Conservation (phyloP, 345 rosid species). For the Brassica cretica region DNA sequence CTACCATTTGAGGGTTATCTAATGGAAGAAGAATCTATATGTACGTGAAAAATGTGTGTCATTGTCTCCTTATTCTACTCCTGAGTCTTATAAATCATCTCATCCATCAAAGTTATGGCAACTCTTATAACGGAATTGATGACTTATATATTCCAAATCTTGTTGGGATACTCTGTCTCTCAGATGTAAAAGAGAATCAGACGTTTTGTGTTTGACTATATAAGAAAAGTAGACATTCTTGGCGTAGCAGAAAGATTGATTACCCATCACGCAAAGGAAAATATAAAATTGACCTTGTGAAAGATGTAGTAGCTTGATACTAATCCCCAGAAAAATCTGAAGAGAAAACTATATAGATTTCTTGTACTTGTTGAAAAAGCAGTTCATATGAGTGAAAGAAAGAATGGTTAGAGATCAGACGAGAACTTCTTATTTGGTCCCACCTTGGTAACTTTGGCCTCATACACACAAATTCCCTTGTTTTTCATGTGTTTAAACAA, state of each 20-base stretch:
- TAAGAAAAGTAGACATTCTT: slow-evolving; percentile 36
- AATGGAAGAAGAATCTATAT: slow-evolving; percentile 43
- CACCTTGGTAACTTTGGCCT: slow-evolving; percentile 25
- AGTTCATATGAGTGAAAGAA: slow-evolving; percentile 21
- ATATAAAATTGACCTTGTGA: slow-evolving; percentile 34
- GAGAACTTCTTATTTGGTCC: slow-evolving; percentile 37
- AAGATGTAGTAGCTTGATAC: slow-evolving; percentile 23
- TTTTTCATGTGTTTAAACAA: neutral
- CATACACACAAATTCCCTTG: neutral
- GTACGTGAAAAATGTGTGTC: slow-evolving; percentile 15
- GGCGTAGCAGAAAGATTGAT: slow-evolving; percentile 40
- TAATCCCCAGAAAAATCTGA: slow-evolving; percentile 33
- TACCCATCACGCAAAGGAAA: slow-evolving; percentile 41
- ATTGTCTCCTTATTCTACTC: slow-evolving; percentile 27
- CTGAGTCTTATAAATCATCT: neutral
- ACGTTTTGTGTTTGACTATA: slow-evolving; percentile 7
- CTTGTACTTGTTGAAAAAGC: slow-evolving; percentile 39
- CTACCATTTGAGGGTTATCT: slow-evolving; percentile 33
- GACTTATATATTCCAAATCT: neutral
- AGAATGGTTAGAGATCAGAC: slow-evolving; percentile 32
- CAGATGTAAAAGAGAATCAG: slow-evolving; percentile 10
- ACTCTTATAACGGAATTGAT: neutral
- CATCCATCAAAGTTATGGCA: neutral
- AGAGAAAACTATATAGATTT: slow-evolving; percentile 36
- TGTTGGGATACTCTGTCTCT: slow-evolving; percentile 12